Conservation (phyloP, 2,329 filamentous ascomycete species). For the Cladosporium sp. region DNA sequence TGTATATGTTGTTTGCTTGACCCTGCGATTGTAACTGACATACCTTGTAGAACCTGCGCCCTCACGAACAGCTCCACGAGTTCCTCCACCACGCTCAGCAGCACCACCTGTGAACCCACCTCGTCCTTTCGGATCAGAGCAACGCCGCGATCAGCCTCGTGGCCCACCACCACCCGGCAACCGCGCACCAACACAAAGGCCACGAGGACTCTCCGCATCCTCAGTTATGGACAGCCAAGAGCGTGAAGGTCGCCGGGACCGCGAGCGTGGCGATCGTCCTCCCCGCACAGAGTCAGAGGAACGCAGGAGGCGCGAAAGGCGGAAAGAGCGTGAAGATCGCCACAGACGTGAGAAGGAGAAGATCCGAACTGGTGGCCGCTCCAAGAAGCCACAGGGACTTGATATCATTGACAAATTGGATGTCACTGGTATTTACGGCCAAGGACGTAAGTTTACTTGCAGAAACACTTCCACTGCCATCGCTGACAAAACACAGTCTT, state of each 20-base stretch:
- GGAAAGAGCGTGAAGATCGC: slow-evolving; percentile 56
- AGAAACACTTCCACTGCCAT: neutral
- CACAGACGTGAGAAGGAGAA: slow-evolving; percentile 49
- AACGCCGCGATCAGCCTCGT: slow-evolving; percentile 52
- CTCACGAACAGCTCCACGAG: slow-evolving; percentile 30
- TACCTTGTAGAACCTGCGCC: neutral
- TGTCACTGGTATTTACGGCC: slow-evolving; percentile 93
- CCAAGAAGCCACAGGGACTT: slow-evolving; percentile 54
- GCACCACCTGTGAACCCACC: slow-evolving; percentile 54
- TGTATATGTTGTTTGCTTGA: slow-evolving; percentile 19
- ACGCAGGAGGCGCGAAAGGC: slow-evolving; percentile 51
- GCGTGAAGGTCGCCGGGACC: slow-evolving; percentile 58
- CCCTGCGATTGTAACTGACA: slow-evolving; percentile 11
- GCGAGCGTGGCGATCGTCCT: slow-evolving; percentile 30
- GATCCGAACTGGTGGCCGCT: slow-evolving; percentile 38
- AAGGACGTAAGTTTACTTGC: slow-evolving; percentile 68
- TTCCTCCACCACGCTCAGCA: slow-evolving; percentile 49
- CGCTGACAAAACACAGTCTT: slow-evolving; percentile 61
- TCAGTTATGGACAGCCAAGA: slow-evolving; percentile 65
- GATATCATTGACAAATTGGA: slow-evolving; percentile 97
- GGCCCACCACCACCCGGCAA: slow-evolving; percentile 43
- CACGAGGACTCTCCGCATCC: slow-evolving; percentile 77
- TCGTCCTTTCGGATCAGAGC: slow-evolving; percentile 66
- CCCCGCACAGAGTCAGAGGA: slow-evolving; percentile 48
- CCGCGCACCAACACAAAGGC: slow-evolving; percentile 51